phyloP scores from a whole-genome alignment of 2,329 filamentous ascomycete genomes.

The Talaromyces sp. region DNA sequence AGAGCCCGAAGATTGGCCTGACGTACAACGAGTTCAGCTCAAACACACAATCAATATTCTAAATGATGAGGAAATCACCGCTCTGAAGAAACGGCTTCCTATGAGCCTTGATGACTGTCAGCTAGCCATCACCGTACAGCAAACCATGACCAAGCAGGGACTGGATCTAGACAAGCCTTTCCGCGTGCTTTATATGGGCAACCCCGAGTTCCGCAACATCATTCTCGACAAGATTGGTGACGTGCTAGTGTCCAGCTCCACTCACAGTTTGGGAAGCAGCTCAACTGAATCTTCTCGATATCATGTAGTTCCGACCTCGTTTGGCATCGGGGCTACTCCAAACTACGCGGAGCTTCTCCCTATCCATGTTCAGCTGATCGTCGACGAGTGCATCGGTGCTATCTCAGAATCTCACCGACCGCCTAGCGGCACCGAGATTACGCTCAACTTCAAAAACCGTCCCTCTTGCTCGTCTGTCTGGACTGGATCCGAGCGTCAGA shows the following conservation, averaged over 20 bases:
- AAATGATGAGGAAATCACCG: constrained; percentile 25
- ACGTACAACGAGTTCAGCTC: constrained; percentile 35
- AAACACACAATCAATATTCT: constrained; percentile 40
- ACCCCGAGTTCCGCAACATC: constrained; percentile 34
- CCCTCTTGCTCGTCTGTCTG: constrained; percentile 34
- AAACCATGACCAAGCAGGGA: constrained; percentile 39
- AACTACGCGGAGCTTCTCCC: constrained; percentile 47
- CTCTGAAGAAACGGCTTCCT: constrained; percentile 26
- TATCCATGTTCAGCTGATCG: constrained; percentile 44
- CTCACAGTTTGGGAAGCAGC: constrained; percentile 28
- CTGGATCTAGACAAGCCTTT: constrained; percentile 41
- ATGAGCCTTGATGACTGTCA: constrained; percentile 26
- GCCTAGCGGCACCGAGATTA: constrained; percentile 29
- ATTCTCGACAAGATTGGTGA: constrained; percentile 46
- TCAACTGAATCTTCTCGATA: constrained; percentile 41
- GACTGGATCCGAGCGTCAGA: constrained; percentile 33
- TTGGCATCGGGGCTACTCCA: constrained; percentile 40
- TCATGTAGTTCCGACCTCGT: constrained; percentile 46
- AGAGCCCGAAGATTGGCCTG: constrained; percentile 39
- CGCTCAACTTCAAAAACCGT: constrained; percentile 36
- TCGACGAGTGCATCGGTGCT: constrained; percentile 43
- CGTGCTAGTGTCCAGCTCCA: constrained; percentile 40
- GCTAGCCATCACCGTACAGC: constrained; percentile 39
- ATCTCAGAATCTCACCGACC: constrained; percentile 21
- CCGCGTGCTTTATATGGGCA: constrained; percentile 41